Conservation (phyloP, 306 rosid genomes). For the Lithocarpus polystachyus region DNA sequence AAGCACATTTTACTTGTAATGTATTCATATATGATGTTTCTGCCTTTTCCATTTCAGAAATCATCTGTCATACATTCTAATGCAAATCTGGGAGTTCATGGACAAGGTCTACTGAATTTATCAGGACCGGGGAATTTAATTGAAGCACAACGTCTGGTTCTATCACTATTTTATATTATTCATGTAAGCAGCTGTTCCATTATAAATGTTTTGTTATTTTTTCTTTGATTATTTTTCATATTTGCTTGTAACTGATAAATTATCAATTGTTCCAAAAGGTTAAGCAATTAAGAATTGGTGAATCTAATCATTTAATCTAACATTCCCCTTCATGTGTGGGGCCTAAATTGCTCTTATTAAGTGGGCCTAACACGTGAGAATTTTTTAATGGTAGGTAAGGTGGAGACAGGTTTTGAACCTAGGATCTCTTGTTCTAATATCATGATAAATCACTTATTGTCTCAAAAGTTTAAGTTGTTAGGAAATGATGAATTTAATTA, state of each 20-base stretch:
- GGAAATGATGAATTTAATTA: not conserved
- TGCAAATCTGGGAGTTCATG: conserved; percentile 98
- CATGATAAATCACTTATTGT: too few species aligned
- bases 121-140: conserved; percentile 95
- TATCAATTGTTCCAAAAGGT: too few species aligned
- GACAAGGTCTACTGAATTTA: conserved; percentile 94
- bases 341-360: too few species aligned
- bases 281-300: too few species aligned
- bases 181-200: conserved; percentile 55
- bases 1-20: conserved; percentile 17
- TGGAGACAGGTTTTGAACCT: too few species aligned
- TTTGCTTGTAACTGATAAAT: not conserved
- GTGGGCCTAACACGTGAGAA: too few species aligned
- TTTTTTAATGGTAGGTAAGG: too few species aligned
- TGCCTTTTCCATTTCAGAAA: conserved; percentile 50
- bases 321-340: too few species aligned
- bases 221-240: not conserved
- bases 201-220: conserved; percentile 1
- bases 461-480: too few species aligned
- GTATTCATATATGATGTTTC: conserved; percentile 22
- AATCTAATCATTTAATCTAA: too few species aligned
- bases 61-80: conserved; percentile 95
- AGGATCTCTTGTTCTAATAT: too few species aligned
- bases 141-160: conserved; percentile 94
- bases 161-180: conserved; percentile 86